Conservation (phyloP, 495 filamentous ascomycete species). For the Xylaria sp. region DNA sequence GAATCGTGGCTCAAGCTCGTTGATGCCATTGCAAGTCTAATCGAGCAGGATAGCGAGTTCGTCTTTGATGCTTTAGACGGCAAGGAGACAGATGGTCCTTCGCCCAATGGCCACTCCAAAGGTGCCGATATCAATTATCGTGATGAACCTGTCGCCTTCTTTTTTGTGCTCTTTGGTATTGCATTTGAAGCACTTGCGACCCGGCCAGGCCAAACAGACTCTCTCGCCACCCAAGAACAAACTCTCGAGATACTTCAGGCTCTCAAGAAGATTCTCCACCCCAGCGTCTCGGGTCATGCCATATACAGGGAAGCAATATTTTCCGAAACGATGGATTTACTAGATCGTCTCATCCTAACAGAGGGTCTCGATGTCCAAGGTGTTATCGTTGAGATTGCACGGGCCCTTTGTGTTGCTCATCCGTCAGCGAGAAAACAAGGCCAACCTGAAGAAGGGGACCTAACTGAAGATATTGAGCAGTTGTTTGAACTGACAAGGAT, state of each 20-base stretch:
- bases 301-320: slow-evolving; percentile 97
- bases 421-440: slow-evolving; percentile 80
- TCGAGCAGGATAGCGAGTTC: slow-evolving; percentile 96
- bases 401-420: slow-evolving; percentile 87
- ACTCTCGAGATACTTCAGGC: slow-evolving; percentile 89
- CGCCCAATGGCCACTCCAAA: slow-evolving; percentile 57
- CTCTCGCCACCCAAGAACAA: slow-evolving; percentile 75
- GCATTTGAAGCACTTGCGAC: slow-evolving; percentile 93
- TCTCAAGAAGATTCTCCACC: slow-evolving; percentile 91
- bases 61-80: slow-evolving; percentile 97
- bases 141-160: slow-evolving; percentile 97
- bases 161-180: slow-evolving; percentile 97
- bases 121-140: slow-evolving; percentile 90
- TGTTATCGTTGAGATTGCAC: slow-evolving; percentile 90
- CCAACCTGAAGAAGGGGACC: slow-evolving; percentile 69
- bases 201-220: slow-evolving; percentile 71
- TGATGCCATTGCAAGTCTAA: slow-evolving; percentile 95
- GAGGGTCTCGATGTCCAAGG: slow-evolving; percentile 88
- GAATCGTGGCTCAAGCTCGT: slow-evolving; percentile 96
- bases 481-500: slow-evolving; percentile 95
- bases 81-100: slow-evolving; percentile 65
- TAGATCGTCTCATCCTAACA: slow-evolving; percentile 91
- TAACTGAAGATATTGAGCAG: slow-evolving; percentile 97
- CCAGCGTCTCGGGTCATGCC: slow-evolving; percentile 93
- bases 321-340: slow-evolving; percentile 93